A percentile compares a stretch with the other conserved stretches of the same genome.
phyloP scores from a whole-genome alignment of 805 yeast species.

The Candida broadrunensis region DNA sequence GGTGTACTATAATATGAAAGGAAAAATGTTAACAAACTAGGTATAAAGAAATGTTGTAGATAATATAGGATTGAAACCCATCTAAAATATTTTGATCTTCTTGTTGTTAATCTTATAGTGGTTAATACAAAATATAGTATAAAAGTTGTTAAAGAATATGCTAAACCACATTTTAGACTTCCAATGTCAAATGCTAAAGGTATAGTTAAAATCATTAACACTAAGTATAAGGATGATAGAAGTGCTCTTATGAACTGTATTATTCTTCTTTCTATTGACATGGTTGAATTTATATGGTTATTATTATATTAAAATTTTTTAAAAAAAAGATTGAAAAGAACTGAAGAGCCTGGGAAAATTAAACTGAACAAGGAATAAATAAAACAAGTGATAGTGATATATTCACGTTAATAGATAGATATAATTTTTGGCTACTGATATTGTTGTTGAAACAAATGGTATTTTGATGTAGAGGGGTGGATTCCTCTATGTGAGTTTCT shows the following conservation, averaged over 20 bases:
- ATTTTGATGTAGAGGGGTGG: no score
- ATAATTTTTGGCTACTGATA: no score
- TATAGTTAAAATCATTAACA: conserved; percentile 72
- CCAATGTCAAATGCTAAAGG: conserved; percentile 95
- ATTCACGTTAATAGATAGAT: no score
- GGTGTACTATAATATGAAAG: conserved; percentile 45
- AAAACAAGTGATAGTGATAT: no score
- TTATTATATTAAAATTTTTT: not conserved
- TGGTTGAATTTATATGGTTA: no score
- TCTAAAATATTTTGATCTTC: conserved; percentile 38
- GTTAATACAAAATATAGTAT: conserved; percentile 67
- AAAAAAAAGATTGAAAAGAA: not conserved
- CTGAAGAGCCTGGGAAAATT: not conserved
- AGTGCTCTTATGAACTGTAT: conserved; percentile 7
- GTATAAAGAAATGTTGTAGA: conserved; percentile 78
- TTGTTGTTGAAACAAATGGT: no score
- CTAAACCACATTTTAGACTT: conserved; percentile 84
- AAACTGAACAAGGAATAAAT: not conserved
- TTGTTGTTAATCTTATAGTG: conserved; percentile 59
- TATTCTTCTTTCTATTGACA: conserved; percentile 3
- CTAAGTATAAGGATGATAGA: conserved; percentile 46
- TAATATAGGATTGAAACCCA: conserved; percentile 60
- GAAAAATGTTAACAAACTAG: conserved; percentile 72
- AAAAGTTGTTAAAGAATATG: conserved; percentile 67
- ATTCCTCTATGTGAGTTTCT: no score